Base-by-base conservation (phyloP, 2,329 filamentous ascomycete species). In the Alternaria postmessia region DNA sequence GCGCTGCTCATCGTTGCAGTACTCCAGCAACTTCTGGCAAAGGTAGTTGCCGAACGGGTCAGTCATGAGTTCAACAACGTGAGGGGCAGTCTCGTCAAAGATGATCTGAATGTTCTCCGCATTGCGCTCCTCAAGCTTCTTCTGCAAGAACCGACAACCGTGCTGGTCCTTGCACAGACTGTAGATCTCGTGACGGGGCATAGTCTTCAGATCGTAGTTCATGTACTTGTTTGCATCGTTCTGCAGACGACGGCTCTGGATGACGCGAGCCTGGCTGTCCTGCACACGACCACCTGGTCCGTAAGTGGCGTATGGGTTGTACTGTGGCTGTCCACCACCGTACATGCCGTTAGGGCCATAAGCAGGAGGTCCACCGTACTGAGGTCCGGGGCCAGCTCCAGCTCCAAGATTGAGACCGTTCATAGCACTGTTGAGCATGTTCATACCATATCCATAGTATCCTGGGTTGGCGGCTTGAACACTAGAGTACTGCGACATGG, bases 31-130 rank as follows among this genome's bases (percentile, higher is more conserved):
- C 86, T 98, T 99, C 84, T 99, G 95, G 84, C 94, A 98, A 68
- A 99, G 89, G 80, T 99, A 99, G 84, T 99, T 99, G 78, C 95
- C 95, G 79, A 99, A 99, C 9, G 95, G 94, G 80, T 99, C 85
- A 62, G 93, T 97, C 95, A 99, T 99, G 67, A 99, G 85, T 83
- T 99, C 95, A 65, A 96, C 90, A 70, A 99, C 94, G 78, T 98
- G 93, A 75, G 91, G 87, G 76, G 94, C 93, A 54, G 94, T 97
- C 83, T 99, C 95, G 30, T 90, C 84, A 85, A 96, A 99, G 78
- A 99, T 98, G 84, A 94, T 89, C 78, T 96, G 91, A 52, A 97
- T 87, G 72, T 96, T 88, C 28, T 94, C 90, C 5, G 90, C 86
- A 68, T 90, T 89, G 70, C 91, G 91, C 75, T 96, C 94, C 81